Evolutionary conservation across 164 flowering plant species (phyloP).

Genomic region (Buxus sempervirens): DNA sequence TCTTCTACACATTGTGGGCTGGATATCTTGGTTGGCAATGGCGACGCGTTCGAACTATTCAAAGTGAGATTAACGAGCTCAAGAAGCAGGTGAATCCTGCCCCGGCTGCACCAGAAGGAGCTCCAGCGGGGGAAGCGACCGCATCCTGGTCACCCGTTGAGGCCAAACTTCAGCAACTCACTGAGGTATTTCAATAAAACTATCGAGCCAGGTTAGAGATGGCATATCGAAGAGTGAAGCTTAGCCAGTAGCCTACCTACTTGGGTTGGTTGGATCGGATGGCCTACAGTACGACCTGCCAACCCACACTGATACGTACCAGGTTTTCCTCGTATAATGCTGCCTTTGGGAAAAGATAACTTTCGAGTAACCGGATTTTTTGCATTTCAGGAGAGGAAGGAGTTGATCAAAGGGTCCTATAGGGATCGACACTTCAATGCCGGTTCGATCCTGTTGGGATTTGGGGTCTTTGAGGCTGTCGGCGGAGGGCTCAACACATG

Average conservation of each 20-base stretch:
- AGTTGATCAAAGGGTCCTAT: conserved; percentile 73
- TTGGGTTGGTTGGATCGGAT: no score
- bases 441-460: conserved; percentile 74
- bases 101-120: conserved; percentile 54
- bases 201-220: no score
- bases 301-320: no score
- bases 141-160: conserved; percentile 55
- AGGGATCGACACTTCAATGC: conserved; percentile 89
- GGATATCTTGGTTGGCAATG: conserved; percentile 98
- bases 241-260: no score
- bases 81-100: conserved; percentile 79
- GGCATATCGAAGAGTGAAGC: no score
- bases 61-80: conserved; percentile 78
- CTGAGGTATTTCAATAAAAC: conserved; percentile 45
- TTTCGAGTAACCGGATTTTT: background rate
- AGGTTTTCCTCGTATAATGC: no score
- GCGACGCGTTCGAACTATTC: conserved; percentile 83
- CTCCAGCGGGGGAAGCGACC: conserved; percentile 25
- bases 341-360: no score
- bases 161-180: conserved; percentile 65
- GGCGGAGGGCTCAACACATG: conserved; percentile 83
- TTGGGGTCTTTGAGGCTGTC: conserved; percentile 77
- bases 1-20: conserved; percentile 76
- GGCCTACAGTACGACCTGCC: no score
- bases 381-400: conserved; percentile 73